Evolutionary conservation across 495 filamentous ascomycete genomes (phyloP).

Genomic region (Hypomontagnella submonticulosa): DNA sequence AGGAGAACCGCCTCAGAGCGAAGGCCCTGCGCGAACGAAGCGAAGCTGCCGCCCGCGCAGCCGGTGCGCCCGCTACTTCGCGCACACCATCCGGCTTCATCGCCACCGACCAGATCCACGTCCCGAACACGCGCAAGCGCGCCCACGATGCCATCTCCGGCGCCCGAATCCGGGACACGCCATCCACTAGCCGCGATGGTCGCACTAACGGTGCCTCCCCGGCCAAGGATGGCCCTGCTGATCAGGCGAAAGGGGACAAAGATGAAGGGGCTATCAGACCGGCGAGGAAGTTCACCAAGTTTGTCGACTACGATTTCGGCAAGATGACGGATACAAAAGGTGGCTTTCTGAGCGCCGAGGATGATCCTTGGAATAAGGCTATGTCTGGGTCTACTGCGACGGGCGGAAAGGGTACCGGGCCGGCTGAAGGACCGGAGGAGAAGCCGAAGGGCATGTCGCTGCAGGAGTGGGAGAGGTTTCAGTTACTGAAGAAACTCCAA

Average conservation of each 20-base stretch:
- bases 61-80: slow-evolving; percentile 43
- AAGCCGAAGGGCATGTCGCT: slow-evolving; percentile 82
- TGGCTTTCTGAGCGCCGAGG: slow-evolving; percentile 85
- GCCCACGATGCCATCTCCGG: slow-evolving; percentile 71
- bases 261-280: slow-evolving; percentile 71
- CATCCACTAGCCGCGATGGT: slow-evolving; percentile 76
- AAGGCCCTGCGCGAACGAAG: slow-evolving; percentile 84
- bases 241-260: slow-evolving; percentile 49
- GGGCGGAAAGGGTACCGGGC: slow-evolving; percentile 33
- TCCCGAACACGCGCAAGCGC: slow-evolving; percentile 57
- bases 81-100: slow-evolving; percentile 55
- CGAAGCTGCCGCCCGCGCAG: slow-evolving; percentile 63
- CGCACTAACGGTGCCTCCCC: slow-evolving; percentile 49
- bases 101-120: slow-evolving; percentile 50
- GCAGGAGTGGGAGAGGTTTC: slow-evolving; percentile 90
- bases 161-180: slow-evolving; percentile 56
- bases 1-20: slow-evolving; percentile 89
- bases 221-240: slow-evolving; percentile 43
- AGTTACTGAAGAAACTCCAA: slow-evolving; percentile 73
- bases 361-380: slow-evolving; percentile 89
- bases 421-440: slow-evolving; percentile 61
- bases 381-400: slow-evolving; percentile 64
- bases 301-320: slow-evolving; percentile 95
- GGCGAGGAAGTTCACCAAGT: slow-evolving; percentile 86
- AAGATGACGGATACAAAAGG: slow-evolving; percentile 99